Percentiles rank a stretch among this genome's conserved stretches.
phyloP scores from a whole-genome alignment of 257 asterid genomes.

The Nicotiana sylvestris region DNA sequence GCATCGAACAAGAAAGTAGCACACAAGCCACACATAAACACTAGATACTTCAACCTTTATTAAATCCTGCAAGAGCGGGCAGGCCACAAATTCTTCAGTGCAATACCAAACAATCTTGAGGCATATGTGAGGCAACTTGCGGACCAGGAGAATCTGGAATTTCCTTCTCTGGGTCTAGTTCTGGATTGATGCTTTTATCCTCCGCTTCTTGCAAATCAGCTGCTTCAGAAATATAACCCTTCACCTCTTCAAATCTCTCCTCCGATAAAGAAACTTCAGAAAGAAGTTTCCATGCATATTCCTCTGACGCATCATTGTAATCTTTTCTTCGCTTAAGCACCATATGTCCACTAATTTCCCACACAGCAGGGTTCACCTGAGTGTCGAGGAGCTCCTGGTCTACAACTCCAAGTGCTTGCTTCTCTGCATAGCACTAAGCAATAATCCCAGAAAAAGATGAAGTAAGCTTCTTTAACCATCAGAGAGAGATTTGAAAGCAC shows the following conservation, averaged over 20 bases:
- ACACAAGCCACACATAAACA: neutral
- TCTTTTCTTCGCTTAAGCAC: conserved; percentile 60
- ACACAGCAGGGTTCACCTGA: conserved; percentile 75
- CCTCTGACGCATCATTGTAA: conserved; percentile 58
- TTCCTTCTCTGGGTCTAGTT: conserved; percentile 15
- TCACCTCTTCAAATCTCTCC: conserved; percentile 46
- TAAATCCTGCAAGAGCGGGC: neutral
- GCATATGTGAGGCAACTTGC: conserved; percentile 31
- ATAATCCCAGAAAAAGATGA: conserved; percentile 11
- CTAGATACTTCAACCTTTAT: neutral
- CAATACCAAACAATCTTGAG: conserved; percentile 42
- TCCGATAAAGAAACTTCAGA: conserved; percentile 55
- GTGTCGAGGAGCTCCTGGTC: conserved; percentile 48
- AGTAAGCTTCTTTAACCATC: neutral
- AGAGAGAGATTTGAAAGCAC: neutral
- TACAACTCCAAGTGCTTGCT: conserved; percentile 63
- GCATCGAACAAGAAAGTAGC: neutral
- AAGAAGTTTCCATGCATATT: conserved; percentile 54
- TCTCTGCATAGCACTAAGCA: conserved; percentile 61
- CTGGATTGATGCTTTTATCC: neutral
- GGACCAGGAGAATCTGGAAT: conserved; percentile 26
- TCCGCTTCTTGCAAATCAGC: conserved; percentile 35
- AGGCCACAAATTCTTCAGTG: conserved; percentile 21
- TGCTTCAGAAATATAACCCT: conserved; percentile 30
- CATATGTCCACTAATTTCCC: conserved; percentile 82